Percentiles rank a stretch among this genome's conserved stretches.
Conservation (phyloP, 2,329 filamentous ascomycete species). For the Aspergillus arachidicola region DNA sequence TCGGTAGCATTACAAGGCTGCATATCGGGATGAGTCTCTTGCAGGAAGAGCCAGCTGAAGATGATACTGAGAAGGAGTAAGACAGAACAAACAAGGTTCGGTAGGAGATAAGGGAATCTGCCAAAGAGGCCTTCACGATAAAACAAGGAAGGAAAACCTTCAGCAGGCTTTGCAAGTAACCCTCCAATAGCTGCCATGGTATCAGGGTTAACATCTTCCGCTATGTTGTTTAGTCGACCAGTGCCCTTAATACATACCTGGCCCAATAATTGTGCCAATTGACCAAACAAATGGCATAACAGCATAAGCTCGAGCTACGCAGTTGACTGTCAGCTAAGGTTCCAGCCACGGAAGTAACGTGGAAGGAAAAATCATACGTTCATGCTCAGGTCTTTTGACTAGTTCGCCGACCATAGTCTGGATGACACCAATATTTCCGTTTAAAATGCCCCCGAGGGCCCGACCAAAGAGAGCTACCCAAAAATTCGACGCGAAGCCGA, state of each 20-base stretch:
- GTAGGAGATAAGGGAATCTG: conserved; percentile 81
- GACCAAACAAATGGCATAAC: conserved; percentile 96
- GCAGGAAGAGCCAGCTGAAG: conserved; percentile 76
- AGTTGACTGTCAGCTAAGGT: conserved; percentile 12
- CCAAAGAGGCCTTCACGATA: conserved; percentile 70
- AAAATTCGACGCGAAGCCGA: conserved; percentile 81
- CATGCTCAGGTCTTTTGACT: conserved; percentile 79
- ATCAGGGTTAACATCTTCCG: conserved; percentile 15
- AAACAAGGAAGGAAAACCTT: conserved; percentile 73
- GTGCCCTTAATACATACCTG: conserved; percentile 41
- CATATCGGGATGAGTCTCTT: conserved; percentile 88
- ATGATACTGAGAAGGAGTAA: conserved; percentile 78
- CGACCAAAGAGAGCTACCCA: conserved; percentile 79
- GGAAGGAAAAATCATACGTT: conserved; percentile 62
- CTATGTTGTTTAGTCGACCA: background rate
- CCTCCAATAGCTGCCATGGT: conserved; percentile 71
- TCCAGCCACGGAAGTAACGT: background rate
- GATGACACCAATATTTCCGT: conserved; percentile 89
- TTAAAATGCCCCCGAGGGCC: conserved; percentile 77
- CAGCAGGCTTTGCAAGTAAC: conserved; percentile 76
- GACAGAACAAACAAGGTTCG: conserved; percentile 79
- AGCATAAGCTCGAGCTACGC: conserved; percentile 75
- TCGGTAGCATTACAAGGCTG: conserved; percentile 54
- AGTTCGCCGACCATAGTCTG: conserved; percentile 93
- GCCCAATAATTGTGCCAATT: conserved; percentile 85